phyloP scores from a whole-genome alignment of 2,329 filamentous ascomycete genomes.

The Monosporascus sp. region DNA sequence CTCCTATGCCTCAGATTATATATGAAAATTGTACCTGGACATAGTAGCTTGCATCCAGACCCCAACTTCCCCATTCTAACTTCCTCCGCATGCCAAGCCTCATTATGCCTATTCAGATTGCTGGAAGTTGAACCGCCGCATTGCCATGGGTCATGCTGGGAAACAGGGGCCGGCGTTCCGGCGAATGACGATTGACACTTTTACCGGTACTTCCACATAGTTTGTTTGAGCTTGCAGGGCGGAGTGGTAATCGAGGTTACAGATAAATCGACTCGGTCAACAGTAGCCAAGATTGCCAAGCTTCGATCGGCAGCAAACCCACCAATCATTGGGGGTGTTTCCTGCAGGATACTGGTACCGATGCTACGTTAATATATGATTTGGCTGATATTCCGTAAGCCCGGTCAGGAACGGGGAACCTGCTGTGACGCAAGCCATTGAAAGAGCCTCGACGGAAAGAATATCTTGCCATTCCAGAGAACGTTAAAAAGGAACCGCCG shows the following conservation, averaged over 20 bases:
- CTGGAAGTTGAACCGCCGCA: conserved; percentile 15
- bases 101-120: conserved; percentile 14
- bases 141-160: conserved; percentile 6
- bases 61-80: conserved; percentile 9
- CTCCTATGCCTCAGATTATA: background rate
- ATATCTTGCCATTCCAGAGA: too few relatives aligned
- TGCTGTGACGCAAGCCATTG: too few relatives aligned
- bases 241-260: background rate
- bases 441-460: too few relatives aligned
- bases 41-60: background rate
- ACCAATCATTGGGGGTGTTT: background rate
- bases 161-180: conserved; percentile 13
- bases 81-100: conserved; percentile 12
- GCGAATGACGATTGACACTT: conserved; percentile 1
- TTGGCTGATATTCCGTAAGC: background rate
- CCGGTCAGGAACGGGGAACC: too few relatives aligned
- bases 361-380: background rate
- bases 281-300: background rate
- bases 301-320: background rate
- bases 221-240: too few relatives aligned
- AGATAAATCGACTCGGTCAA: background rate
- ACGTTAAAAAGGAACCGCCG: too few relatives aligned
- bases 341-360: background rate
- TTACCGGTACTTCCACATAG: background rate
- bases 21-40: background rate